Conservation (phyloP, 257 asterid genomes). For the Penstemon eatonii region DNA sequence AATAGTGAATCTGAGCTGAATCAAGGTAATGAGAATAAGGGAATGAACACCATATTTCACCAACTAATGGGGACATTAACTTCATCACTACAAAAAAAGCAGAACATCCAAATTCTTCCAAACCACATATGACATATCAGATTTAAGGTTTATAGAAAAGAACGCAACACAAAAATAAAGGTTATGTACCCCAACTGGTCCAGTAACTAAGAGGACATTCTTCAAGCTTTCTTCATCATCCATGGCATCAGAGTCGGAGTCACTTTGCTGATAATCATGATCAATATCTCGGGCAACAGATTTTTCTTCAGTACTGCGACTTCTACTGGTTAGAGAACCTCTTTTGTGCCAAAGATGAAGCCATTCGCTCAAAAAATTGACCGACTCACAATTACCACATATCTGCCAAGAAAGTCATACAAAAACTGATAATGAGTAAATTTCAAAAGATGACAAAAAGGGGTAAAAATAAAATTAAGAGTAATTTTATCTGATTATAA, state of each 20-base stretch:
- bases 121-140: slow-evolving; percentile 13
- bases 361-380: slow-evolving; percentile 77
- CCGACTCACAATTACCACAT: slow-evolving; percentile 84
- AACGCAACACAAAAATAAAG: background rate
- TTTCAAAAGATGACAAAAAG: slow-evolving; percentile 14
- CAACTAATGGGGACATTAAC: slow-evolving; percentile 1
- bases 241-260: slow-evolving; percentile 47
- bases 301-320: slow-evolving; percentile 37
- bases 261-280: slow-evolving; percentile 53
- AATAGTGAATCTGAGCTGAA: slow-evolving; percentile 12
- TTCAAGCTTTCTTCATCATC: slow-evolving; percentile 63
- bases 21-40: background rate
- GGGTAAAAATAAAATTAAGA: slow-evolving; percentile 5
- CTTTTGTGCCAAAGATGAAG: slow-evolving; percentile 78
- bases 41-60: slow-evolving; percentile 3
- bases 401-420: slow-evolving; percentile 50
- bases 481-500: slow-evolving; percentile 14
- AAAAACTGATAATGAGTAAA: slow-evolving; percentile 15
- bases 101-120: slow-evolving; percentile 20
- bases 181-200: slow-evolving; percentile 92
- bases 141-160: slow-evolving; percentile 5
- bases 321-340: slow-evolving; percentile 45
- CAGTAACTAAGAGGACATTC: slow-evolving; percentile 86
- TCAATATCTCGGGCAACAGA: slow-evolving; percentile 39
- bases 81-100: background rate